Base-by-base conservation (phyloP, 768 basidiomycete species). In the Phanerochaete carnosa region DNA sequence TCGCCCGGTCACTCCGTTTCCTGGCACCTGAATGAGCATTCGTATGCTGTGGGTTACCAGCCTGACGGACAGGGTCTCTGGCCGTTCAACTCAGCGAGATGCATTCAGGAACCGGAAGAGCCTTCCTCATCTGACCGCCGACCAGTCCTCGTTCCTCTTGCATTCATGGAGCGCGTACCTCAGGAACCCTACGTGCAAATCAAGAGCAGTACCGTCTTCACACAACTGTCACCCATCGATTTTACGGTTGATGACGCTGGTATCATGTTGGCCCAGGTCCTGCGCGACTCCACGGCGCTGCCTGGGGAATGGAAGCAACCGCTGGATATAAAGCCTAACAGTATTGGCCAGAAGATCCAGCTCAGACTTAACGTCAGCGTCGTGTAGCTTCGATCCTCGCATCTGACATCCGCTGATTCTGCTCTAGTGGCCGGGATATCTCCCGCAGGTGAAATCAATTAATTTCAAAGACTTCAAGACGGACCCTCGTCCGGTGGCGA, bases 381-480 rank as follows among this genome's bases (percentile, higher is more conserved):
- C 39, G 4, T 43, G 22, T 22, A 52, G 4, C 39, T 19, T 19
- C 11, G 16, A 4, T 43, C 11, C 39, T 43, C 33, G 15, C 8
- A 43, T 49, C 55, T 60, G n/a, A 52, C 26, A 46, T 33, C 43
- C 39, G 9, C 23, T 9, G 19, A 39, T 19, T 39, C 37, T 39
- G 37, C 8, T 39, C 19, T 12, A 55, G 54, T 55, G 54, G 54
- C 54, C 54, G 15, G 54, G 54, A 19, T 55, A 55, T 55, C 13
- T 15, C 43, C 19, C 35, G 8, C 37, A 16, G 2, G 15, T 12
- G 8, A 37, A 11, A 39, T 25, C 22, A 25, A 23, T 55, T 37
- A 55, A 55, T 25, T 15, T 55, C 23, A 55, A 43, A 37, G 37
- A 55, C 33, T 25, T 37, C 33, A 39, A 19, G n/a, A 37, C 12